phyloP scores from a whole-genome alignment of 2,329 filamentous ascomycete species.

The Sclerotinia subarctica region DNA sequence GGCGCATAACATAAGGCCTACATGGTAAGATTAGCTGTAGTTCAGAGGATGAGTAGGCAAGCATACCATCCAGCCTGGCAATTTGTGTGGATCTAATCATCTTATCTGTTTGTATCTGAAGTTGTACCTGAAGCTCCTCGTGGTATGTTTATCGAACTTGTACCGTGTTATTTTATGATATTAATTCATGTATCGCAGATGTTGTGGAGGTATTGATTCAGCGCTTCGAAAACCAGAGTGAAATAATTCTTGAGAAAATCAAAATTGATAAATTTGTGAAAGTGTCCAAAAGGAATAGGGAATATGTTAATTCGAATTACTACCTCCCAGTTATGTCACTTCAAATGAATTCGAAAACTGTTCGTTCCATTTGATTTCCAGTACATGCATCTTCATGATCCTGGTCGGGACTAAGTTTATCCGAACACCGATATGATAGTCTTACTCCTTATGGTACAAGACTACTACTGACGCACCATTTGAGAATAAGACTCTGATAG shows the following conservation, averaged over 20 bases:
- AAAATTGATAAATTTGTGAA: not conserved
- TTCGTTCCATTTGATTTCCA: not conserved
- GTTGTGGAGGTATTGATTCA: not conserved
- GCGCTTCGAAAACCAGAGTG: not conserved
- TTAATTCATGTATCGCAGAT: not conserved
- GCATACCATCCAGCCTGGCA: constrained; percentile 79
- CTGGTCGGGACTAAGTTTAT: constrained; percentile 7
- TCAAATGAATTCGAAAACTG: constrained; percentile 12
- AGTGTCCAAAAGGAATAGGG: not conserved
- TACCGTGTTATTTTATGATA: not conserved
- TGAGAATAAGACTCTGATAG: not conserved
- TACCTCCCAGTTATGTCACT: not conserved
- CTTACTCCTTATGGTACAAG: not conserved
- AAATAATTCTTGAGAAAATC: not conserved
- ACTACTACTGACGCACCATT: constrained; percentile 4
- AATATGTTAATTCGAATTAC: not conserved
- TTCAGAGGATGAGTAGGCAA: not conserved
- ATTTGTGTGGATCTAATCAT: constrained; percentile 91
- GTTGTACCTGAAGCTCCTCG: constrained; percentile 8
- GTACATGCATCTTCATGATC: not conserved
- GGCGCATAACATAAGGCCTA: constrained; percentile 90
- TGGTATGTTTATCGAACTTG: not conserved
- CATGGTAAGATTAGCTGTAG: constrained; percentile 20
- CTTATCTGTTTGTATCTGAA: constrained; percentile 21
- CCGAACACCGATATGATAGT: not conserved